Evolutionary conservation across 2,329 filamentous ascomycete genomes (phyloP), one percentile per base, ranked within the genome.

Genomic region (Parastagonospora nodorum): DNA sequence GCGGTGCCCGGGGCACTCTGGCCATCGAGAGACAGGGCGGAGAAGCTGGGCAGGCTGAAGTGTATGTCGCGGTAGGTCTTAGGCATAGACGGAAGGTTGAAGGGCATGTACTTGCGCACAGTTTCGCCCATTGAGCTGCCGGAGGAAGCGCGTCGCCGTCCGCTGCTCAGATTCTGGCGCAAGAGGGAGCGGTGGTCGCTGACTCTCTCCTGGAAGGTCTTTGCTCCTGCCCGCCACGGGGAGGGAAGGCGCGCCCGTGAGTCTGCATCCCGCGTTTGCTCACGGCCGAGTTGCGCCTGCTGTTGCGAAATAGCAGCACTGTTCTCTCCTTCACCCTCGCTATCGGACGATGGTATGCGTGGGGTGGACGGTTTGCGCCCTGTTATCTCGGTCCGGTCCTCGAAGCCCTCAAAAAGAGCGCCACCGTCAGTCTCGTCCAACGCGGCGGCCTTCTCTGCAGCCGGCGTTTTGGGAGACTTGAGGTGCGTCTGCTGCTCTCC

Each of bases 371-470:
- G 38, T 28, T 28, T 39, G 30, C 48, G 45, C 33, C 45, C 4
- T n/a, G 35, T 9, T 28, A 36, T 35, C 33, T 59, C 58, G 14
- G 39, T 35, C 43, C 39, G 19, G 9, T 63, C 57, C 42, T 77
- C 70, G 44, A 72, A 73, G 33, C 73, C 66, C 2, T 75, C 74
- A 53, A 84, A 84, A 57, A 82, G 79, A 12, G 69, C 76, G 4
- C 77, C 78, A 29, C 73, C 73, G 15, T 71, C 68, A 12, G 63
- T 57, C 30, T 76, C 72, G 52, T 83, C 80, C 59, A 87, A 71
- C 2, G 78, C 79, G 2, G 81, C 80, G n/a, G 75, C 79, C 66
- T 85, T 86, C 63, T 85, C 84, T 15, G 79, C 79, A 8, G 80
- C 81, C 1, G 84, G 83, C 4, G 83, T 86, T 36, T 77, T 75